Base-by-base conservation (phyloP, 2,329 filamentous ascomycete genomes). In the Arthroderma uncinatum region DNA sequence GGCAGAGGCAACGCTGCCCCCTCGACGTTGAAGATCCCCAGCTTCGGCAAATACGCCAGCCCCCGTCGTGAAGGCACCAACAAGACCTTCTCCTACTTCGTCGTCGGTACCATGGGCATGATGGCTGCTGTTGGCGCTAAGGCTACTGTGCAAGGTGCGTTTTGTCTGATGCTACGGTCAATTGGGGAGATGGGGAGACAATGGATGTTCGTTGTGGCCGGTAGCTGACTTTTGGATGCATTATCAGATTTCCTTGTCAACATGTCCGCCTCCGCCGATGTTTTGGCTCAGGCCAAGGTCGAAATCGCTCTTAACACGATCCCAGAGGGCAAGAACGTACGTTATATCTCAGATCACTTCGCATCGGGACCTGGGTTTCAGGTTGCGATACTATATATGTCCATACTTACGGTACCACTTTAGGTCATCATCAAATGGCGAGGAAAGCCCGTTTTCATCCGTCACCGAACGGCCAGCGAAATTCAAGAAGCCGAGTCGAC, bases 361-460 rank as follows among this genome's bases (percentile, higher is more conserved):
- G 58, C 66, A 19, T n/a, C n/a, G n/a, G n/a, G n/a, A n/a, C n/a
- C n/a, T n/a, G n/a, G n/a, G n/a, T n/a, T n/a, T n/a, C 52, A 53
- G 19, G 16, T 28, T 57, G 30, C 48, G 19, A 23, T 10, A 14
- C 8, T 16, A 14, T 14, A n/a, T 19, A 14, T 54, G 28, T 55
- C 42, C 57, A 48, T 48, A 21, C 44, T 34, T 30, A 50, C 37
- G n/a, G 28, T 6, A 60, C 60, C 54, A 50, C 53, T 23, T 64
- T 69, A 91, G 87, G 86, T 98, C 74, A 94, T 98, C 75, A 95
- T 98, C 82, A 98, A 98, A 81, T 98, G 93, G 93, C 88, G 93
- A 81, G 93, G 93, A 75, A 98, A 98, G 87, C 93, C 93, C 75
- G 90, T 98, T 74, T 98, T 98, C 82, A 90, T 98, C 83, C 91